Conservation (phyloP, 192 early-diverging fungal species). For the Gryganskiella cystojenkinii region DNA sequence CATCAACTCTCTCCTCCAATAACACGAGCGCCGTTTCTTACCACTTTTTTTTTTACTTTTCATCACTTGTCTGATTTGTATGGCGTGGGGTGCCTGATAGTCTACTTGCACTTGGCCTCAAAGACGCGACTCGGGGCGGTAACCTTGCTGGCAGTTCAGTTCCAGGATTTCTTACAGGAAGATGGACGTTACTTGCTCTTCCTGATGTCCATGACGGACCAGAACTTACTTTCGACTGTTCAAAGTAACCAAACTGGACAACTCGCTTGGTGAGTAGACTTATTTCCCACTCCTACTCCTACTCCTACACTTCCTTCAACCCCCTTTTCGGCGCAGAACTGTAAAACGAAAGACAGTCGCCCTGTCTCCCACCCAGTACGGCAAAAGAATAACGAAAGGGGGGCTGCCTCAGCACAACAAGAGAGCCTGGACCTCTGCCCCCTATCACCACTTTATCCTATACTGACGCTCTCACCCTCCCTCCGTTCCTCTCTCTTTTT, state of each 20-base stretch:
- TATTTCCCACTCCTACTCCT: neutral
- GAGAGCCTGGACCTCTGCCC: too few relatives aligned
- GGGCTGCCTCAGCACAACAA: too few relatives aligned
- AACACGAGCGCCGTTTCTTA: neutral
- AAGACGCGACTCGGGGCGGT: slow-evolving; percentile 59
- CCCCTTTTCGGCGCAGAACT: too few relatives aligned
- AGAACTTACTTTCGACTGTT: slow-evolving; percentile 74
- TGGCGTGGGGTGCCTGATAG: slow-evolving; percentile 2
- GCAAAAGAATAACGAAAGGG: too few relatives aligned
- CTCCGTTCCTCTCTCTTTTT: slow-evolving; percentile 1
- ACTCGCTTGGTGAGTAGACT: slow-evolving; percentile 66
- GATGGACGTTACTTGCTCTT: slow-evolving; percentile 73
- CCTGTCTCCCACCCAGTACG: too few relatives aligned
- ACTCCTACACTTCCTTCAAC: neutral
- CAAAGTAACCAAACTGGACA: slow-evolving; percentile 72
- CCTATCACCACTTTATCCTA: neutral
- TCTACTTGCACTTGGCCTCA: slow-evolving; percentile 44
- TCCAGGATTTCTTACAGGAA: slow-evolving; percentile 72
- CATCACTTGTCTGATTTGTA: neutral
- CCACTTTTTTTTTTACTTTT: neutral
- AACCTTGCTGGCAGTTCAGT: slow-evolving; percentile 68
- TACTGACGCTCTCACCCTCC: too few relatives aligned
- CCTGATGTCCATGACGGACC: slow-evolving; percentile 73
- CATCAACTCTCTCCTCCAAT: neutral
- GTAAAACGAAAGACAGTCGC: too few relatives aligned